Evolutionary conservation across 106 monocot species (phyloP), one percentile per base, ranked within the genome.

Genomic region (Allium cepa): DNA sequence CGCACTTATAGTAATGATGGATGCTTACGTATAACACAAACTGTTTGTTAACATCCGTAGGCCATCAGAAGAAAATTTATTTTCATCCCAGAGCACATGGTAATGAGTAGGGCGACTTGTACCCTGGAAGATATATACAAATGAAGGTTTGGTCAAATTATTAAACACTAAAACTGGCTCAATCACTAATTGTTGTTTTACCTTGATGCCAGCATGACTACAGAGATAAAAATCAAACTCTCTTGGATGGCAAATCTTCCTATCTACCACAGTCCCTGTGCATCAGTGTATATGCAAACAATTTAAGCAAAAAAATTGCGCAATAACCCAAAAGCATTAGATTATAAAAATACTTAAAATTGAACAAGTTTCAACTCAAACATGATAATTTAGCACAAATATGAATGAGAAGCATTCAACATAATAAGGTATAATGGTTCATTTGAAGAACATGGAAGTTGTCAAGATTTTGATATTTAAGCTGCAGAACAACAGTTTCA

Each of bases 181-280:
- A 57, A 59, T 7, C 7, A 1, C 2, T 4, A 36, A 55, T n/a
- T 49, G 66, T 18, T 7, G 0, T 15, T 11, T 46, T 79, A 86
- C 93, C 88, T 93, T 80, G 17, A 93, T 93, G 5, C 93, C 93
- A 27, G 89, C 86, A 78, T 93, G 93, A 16, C 88, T 89, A 46
- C 93, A 89, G 3, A 89, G 76, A 56, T 84, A 93, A 68, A 93
- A 93, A 47, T 93, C 93, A 50, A 93, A 93, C 63, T 89, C 84
- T 0, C 81, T 81, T 0, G 93, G 93, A 28, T 93, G 93, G 60
- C 89, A 93, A 16, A 93, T 93, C 5, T 52, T 22, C 27, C 59
- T 79, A 56, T 93, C 93, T 8, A 93, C 93, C 3, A 93, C 83
- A 17, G 93, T 93, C 10, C 93, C 22, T 22, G 22, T 22, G 22